A percentile compares a stretch with the other conserved stretches of the same genome.
These are phyloP conservation scores for Anacardium occidentale DNA, from an alignment of 345 rosid genomes.

Conservation along the genomic window DNA sequence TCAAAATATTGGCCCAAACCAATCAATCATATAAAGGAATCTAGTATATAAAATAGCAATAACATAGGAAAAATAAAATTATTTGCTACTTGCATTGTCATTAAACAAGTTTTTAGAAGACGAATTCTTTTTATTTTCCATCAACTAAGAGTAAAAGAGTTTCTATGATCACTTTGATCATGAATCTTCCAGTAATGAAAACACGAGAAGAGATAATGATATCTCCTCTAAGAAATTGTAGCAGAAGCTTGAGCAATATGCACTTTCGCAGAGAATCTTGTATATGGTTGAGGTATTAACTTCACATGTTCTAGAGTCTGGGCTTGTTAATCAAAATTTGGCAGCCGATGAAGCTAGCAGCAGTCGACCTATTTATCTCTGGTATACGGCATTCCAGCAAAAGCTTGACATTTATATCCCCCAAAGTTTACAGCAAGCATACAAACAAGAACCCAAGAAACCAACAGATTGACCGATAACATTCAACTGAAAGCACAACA, in stretches of 20 bases:
- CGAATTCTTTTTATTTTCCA: background rate
- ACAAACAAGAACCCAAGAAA: slow-evolving; percentile 53
- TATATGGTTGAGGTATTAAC: background rate
- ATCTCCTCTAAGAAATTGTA: background rate
- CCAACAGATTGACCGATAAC: slow-evolving; percentile 53
- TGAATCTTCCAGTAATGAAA: background rate
- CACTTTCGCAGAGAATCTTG: background rate
- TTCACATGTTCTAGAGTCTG: background rate
- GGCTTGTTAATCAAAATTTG: slow-evolving; percentile 16
- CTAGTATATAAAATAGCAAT: background rate
- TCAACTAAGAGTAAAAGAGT: background rate
- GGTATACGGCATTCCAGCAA: slow-evolving; percentile 5
- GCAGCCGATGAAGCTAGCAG: slow-evolving; percentile 5
- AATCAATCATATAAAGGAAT: background rate
- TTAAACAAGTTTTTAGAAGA: background rate
- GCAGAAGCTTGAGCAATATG: background rate
- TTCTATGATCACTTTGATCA: background rate
- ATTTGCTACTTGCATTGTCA: background rate
- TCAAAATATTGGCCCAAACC: too few species aligned
- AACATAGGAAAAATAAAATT: background rate
- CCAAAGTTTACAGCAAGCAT: slow-evolving; percentile 50
- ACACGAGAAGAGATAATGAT: background rate
- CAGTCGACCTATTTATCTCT: slow-evolving; percentile 15
- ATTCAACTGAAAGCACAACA: slow-evolving; percentile 43
- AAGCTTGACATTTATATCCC: slow-evolving; percentile 30